Conservation (phyloP, 2,329 filamentous ascomycete species). For the Botryosphaeria dothidea region DNA sequence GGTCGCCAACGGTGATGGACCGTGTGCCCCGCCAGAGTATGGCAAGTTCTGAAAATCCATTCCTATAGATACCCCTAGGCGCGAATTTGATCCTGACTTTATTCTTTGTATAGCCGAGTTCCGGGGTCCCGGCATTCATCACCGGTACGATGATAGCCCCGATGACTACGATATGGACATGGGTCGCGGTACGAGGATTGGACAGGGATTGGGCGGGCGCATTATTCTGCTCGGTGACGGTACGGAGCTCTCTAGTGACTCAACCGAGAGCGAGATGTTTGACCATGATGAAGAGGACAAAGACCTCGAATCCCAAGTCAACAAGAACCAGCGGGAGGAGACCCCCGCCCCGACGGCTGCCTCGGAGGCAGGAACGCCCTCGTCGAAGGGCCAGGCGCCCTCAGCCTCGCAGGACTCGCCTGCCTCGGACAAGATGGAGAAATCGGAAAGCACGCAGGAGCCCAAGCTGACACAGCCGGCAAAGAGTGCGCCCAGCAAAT, state of each 20-base stretch:
- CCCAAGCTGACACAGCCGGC: constrained; percentile 15
- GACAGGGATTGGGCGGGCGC: constrained; percentile 64
- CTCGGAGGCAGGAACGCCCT: constrained; percentile 18
- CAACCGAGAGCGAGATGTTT: constrained; percentile 91
- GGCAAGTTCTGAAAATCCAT: constrained; percentile 68
- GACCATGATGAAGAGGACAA: constrained; percentile 85
- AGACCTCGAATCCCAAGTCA: constrained; percentile 81
- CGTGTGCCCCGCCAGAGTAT: constrained; percentile 98
- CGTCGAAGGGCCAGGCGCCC: constrained; percentile 14
- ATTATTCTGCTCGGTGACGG: constrained; percentile 96
- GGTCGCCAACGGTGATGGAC: constrained; percentile 94
- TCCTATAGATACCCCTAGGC: constrained; percentile 27
- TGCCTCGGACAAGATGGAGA: constrained; percentile 18
- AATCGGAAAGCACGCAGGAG: constrained; percentile 11
- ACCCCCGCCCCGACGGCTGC: constrained; percentile 17
- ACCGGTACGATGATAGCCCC: constrained; percentile 51
- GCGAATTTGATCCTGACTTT: constrained; percentile 34
- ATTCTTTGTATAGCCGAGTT: constrained; percentile 50
- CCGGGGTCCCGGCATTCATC: constrained; percentile 52
- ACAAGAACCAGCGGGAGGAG: constrained; percentile 51
- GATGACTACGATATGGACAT: constrained; percentile 72
- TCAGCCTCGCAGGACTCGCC: constrained; percentile 16
- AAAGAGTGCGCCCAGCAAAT: constrained; percentile 1
- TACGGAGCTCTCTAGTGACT: constrained; percentile 86
- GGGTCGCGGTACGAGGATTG: constrained; percentile 67